Base-by-base conservation (phyloP, 331 rosid genomes). In the Phaseolus coccineus region DNA sequence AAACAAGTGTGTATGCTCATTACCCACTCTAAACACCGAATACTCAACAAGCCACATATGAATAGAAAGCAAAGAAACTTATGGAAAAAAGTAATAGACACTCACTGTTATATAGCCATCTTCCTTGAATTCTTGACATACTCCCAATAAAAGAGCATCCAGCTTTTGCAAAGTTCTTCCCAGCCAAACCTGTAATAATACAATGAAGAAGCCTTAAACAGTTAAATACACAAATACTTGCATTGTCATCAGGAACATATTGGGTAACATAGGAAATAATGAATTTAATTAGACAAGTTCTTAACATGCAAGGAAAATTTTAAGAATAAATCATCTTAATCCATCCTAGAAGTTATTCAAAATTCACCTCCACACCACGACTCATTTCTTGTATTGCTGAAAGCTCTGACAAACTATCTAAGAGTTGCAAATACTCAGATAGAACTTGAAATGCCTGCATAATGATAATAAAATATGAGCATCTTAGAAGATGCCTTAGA, bases 381-480 rank as follows among this genome's bases (percentile, higher is more conserved):
- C 97, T 90, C 95, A 96, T 96, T 87, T 96, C 98, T 83, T 93
- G 99, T 74, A 96, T 88, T 67, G 88, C 96, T 51, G 95, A 91
- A 81, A 96, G 92, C 69, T 90, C 95, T 75, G 99, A 91, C 72
- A 90, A 86, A 83, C 93, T 88, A 85, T 96, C 99, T 73, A 96
- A 79, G 81, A 96, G 88, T 88, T 96, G 99, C 87, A 96, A 82
- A 84, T 90, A 96, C 87, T 96, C 99, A 10, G 99, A 91, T 63
- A 93, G 88, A 77, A 96, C 98, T 91, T 91, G 99, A 82, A 96
- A 96, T 68, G 99, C 99, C 99, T 96, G 90, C 73, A 87, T 46
- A 85, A 48, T 61, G 46, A 83, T 68, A 81, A 73, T 53, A 52
- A 71, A 68, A 73, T 48, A 71, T 53, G 37, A 76, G 74, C 48